A percentile compares a stretch with the other conserved stretches of the same genome.
Evolutionary conservation across 345 rosid genomes (phyloP).

Genomic region (Adansonia digitata): DNA sequence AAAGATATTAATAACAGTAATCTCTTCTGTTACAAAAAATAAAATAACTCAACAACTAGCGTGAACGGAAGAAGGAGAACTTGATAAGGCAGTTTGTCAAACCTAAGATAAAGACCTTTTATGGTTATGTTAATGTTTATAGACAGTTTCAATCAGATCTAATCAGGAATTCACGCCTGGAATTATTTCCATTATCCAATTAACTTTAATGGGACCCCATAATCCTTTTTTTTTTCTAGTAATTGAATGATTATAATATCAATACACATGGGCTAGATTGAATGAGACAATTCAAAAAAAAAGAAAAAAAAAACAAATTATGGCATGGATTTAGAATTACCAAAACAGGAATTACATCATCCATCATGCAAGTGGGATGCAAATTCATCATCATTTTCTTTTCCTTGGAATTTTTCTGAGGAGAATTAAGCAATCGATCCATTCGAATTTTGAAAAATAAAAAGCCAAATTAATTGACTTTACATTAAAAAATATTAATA

Average conservation of each 20-base stretch:
- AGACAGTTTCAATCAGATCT: neutral
- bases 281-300: neutral
- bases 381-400: neutral
- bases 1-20: too few relatives aligned
- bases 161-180: neutral
- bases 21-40: too few relatives aligned
- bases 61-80: neutral
- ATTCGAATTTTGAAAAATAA: too few relatives aligned
- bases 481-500: too few relatives aligned
- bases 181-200: neutral
- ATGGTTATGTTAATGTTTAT: neutral
- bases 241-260: neutral
- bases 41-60: too few relatives aligned
- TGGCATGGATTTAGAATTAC: neutral
- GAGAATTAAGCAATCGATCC: too few relatives aligned
- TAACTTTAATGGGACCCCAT: neutral
- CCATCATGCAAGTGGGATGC: neutral
- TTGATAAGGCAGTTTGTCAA: slow-evolving; percentile 5
- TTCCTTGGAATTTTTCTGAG: neutral
- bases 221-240: slow-evolving; percentile 3
- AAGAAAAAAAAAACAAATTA: too few relatives aligned
- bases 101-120: neutral
- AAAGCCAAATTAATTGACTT: too few relatives aligned
- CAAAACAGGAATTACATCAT: neutral
- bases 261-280: neutral